A percentile compares a stretch with the other conserved stretches of the same genome.
Conservation (phyloP, 148 eudicot species). For the Rheum nobile region DNA sequence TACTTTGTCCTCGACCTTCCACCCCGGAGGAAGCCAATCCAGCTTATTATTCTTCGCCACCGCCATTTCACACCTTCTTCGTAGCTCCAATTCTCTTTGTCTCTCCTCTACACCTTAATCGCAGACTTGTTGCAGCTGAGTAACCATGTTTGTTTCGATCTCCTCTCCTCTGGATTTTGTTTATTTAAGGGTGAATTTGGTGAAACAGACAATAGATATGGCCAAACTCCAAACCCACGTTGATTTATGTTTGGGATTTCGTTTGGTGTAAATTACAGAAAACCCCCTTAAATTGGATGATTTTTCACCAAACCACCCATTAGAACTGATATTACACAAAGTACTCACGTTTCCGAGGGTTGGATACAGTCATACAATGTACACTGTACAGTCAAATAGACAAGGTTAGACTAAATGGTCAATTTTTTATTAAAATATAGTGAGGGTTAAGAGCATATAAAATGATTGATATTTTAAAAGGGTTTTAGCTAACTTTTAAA, state of each 20-base stretch:
- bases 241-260: background rate
- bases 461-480: too few relatives aligned
- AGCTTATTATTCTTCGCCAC: slow-evolving; percentile 17
- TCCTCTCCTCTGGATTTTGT: background rate
- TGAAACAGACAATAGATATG: background rate
- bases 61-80: slow-evolving; percentile 8
- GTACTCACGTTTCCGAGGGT: too few relatives aligned
- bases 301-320: background rate
- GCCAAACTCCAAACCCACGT: background rate
- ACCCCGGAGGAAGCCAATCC: slow-evolving; percentile 42
- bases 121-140: background rate
- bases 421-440: too few relatives aligned
- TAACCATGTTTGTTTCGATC: background rate
- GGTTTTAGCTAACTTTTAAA: too few relatives aligned
- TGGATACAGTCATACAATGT: too few relatives aligned
- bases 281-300: background rate
- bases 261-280: background rate
- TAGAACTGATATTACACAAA: too few relatives aligned
- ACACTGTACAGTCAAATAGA: too few relatives aligned
- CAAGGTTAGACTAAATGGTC: too few relatives aligned
- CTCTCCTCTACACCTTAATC: background rate
- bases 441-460: too few relatives aligned
- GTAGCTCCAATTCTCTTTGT: background rate
- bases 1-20: slow-evolving; percentile 27
- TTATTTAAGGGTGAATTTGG: background rate